Conservation (phyloP, 179 eudicot species). For the Silene noctiflora region DNA sequence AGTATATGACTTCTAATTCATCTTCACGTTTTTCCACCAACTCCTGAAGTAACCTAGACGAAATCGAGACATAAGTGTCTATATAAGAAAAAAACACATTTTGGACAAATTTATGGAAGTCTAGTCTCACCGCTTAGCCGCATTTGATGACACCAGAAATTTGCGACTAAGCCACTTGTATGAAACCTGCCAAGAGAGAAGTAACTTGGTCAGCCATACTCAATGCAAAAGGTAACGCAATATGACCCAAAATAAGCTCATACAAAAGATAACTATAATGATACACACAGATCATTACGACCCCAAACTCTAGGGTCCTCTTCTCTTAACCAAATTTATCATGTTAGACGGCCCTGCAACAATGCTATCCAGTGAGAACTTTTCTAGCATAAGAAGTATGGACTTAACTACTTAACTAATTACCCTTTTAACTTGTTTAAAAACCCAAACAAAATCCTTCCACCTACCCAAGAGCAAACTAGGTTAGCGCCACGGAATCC, state of each 20-base stretch:
- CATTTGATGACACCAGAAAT: constrained; percentile 75
- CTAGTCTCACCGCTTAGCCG: constrained; percentile 65
- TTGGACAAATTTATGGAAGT: neutral
- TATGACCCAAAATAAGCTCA: constrained; percentile 2
- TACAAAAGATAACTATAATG: neutral
- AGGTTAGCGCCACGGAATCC: neutral
- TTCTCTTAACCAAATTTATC: neutral
- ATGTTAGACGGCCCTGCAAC: neutral
- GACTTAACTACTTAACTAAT: neutral
- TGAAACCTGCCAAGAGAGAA: constrained; percentile 56
- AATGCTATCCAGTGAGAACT: neutral
- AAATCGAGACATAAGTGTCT: constrained; percentile 3
- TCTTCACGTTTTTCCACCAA: constrained; percentile 62
- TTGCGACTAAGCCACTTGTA: constrained; percentile 98
- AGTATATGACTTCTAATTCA: constrained; percentile 65
- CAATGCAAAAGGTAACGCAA: constrained; percentile 2
- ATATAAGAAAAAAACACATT: constrained; percentile 9
- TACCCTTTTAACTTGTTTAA: neutral
- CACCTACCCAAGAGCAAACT: neutral
- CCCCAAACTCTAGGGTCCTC: neutral
- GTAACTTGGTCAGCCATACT: neutral
- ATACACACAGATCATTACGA: neutral
- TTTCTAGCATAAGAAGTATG: neutral
- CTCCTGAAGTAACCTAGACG: constrained; percentile 73
- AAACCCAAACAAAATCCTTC: neutral